Conservation (phyloP, 2,329 filamentous ascomycete genomes). For the Apiospora saccharicola region DNA sequence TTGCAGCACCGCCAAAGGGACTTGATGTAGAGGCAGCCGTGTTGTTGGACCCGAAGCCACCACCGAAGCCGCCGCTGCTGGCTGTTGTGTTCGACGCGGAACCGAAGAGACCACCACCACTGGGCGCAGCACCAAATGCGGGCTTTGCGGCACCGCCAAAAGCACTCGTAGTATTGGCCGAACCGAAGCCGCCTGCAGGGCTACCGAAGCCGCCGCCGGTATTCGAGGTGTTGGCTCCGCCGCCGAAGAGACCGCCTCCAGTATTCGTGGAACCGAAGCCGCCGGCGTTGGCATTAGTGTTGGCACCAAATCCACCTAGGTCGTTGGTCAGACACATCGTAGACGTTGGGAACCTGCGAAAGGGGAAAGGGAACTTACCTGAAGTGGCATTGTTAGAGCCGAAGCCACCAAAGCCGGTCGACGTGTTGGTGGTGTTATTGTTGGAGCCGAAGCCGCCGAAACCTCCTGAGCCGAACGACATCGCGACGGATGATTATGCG, state of each 20-base stretch:
- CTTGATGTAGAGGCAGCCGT: slow-evolving; percentile 46
- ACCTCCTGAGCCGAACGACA: slow-evolving; percentile 46
- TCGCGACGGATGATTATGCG: slow-evolving; percentile 23
- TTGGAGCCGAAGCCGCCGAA: slow-evolving; percentile 56
- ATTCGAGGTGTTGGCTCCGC: slow-evolving; percentile 14
- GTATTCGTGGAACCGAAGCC: slow-evolving; percentile 54
- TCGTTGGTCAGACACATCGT: not conserved
- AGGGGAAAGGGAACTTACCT: slow-evolving; percentile 24
- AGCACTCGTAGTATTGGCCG: slow-evolving; percentile 41
- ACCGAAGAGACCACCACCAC: slow-evolving; percentile 63
- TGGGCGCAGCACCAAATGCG: slow-evolving; percentile 42
- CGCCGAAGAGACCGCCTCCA: slow-evolving; percentile 23
- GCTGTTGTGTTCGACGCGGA: slow-evolving; percentile 35
- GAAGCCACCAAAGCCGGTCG: slow-evolving; percentile 44
- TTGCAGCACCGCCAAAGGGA: slow-evolving; percentile 45
- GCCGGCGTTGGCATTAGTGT: slow-evolving; percentile 46
- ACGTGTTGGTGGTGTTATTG: slow-evolving; percentile 40
- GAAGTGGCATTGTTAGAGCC: slow-evolving; percentile 45
- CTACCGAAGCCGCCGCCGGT: slow-evolving; percentile 58
- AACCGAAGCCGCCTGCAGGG: slow-evolving; percentile 40
- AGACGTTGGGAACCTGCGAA: not conserved
- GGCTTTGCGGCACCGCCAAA: slow-evolving; percentile 38
- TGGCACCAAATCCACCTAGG: slow-evolving; percentile 41
- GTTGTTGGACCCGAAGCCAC: slow-evolving; percentile 49
- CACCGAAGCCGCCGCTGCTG: slow-evolving; percentile 43